These are phyloP conservation scores for Phytophthora agathidicida DNA, from an alignment of 352 stramenopile genomes.

Conservation along the genomic window DNA sequence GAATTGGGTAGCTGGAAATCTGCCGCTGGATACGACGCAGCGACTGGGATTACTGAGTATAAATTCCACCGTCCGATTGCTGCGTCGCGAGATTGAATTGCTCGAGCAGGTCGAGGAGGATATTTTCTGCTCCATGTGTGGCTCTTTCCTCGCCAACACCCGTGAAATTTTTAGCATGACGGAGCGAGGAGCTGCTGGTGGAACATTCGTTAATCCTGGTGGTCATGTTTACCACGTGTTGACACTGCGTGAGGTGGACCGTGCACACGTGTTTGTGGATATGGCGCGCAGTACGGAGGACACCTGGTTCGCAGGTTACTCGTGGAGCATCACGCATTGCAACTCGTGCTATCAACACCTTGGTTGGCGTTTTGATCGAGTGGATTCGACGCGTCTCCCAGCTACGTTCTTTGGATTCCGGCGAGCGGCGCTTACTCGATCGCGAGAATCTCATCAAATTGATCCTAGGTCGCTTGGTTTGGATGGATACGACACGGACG, in stretches of 20 bases:
- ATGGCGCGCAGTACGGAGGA: constrained; percentile 57
- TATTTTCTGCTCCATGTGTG: constrained; percentile 70
- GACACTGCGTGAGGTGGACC: constrained; percentile 64
- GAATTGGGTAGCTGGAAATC: constrained; percentile 79
- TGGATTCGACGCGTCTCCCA: constrained; percentile 35
- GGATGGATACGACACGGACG: constrained; percentile 26
- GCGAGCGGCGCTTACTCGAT: constrained; percentile 52
- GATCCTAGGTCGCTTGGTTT: constrained; percentile 17
- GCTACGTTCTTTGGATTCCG: constrained; percentile 73
- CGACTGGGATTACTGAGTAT: constrained; percentile 67
- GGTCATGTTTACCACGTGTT: constrained; percentile 84
- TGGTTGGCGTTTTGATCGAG: constrained; percentile 76
- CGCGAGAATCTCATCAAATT: constrained; percentile 6
- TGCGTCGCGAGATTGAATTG: constrained; percentile 64
- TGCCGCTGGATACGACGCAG: constrained; percentile 64
- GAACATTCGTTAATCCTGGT: constrained; percentile 84
- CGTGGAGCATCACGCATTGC: constrained; percentile 85
- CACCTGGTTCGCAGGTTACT: constrained; percentile 83
- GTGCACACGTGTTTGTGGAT: constrained; percentile 51
- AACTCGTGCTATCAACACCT: constrained; percentile 70
- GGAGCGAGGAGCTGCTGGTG: constrained; percentile 48
- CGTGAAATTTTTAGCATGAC: constrained; percentile 84
- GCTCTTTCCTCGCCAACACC: constrained; percentile 67
- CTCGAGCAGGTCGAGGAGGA: constrained; percentile 66
- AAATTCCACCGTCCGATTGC: constrained; percentile 60